phyloP scores from a whole-genome alignment of 208 protist species.

The Trypanosoma platydactyli region DNA sequence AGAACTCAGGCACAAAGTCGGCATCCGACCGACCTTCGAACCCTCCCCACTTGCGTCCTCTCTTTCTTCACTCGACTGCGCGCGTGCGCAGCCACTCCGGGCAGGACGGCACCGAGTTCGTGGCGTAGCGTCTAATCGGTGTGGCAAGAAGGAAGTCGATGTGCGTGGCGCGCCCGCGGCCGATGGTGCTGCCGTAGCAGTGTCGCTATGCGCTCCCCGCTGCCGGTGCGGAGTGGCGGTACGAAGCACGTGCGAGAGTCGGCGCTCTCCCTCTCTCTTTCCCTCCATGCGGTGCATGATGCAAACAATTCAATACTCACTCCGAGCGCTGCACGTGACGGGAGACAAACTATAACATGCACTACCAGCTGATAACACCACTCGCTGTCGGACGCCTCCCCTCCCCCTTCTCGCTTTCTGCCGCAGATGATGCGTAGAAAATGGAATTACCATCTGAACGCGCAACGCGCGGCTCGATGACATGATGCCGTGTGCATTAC shows the following conservation, averaged over 20 bases:
- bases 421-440: constrained; percentile 21
- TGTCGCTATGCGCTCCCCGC: constrained; percentile 37
- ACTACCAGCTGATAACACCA: constrained; percentile 32
- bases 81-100: not conserved
- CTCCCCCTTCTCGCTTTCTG: not conserved
- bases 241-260: constrained; percentile 34
- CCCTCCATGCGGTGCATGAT: constrained; percentile 2
- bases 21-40: no score
- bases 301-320: constrained; percentile 33
- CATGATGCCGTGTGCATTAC: constrained; percentile 29
- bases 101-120: not conserved
- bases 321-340: constrained; percentile 24
- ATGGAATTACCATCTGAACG: constrained; percentile 38
- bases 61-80: no score
- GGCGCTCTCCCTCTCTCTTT: not conserved
- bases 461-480: constrained; percentile 22
- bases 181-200: constrained; percentile 7
- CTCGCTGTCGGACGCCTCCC: not conserved
- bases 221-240: constrained; percentile 25
- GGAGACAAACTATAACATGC: constrained; percentile 28
- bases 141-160: not conserved
- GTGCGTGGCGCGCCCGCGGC: not conserved
- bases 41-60: no score
- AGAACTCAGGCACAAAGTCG: no score
- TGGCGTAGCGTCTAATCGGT: not conserved